Conservation (phyloP, 2,329 filamentous ascomycete species). For the Aureobasidium sp. region DNA sequence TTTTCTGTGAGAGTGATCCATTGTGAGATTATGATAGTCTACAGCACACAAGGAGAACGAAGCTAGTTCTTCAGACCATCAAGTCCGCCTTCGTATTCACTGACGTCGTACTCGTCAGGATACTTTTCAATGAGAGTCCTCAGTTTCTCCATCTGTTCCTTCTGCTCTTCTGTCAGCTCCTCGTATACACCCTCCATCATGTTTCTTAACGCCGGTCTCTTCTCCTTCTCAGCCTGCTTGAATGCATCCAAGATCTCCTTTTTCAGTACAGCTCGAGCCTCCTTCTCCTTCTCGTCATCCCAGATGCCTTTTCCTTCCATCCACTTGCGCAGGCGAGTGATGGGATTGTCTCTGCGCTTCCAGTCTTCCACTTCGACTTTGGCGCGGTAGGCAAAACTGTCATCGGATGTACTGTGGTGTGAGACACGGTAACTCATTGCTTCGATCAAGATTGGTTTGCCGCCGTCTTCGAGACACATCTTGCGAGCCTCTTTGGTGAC, state of each 20-base stretch:
- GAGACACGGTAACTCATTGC: conserved; percentile 98
- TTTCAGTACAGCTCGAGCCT: conserved; percentile 54
- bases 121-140: conserved; percentile 73
- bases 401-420: conserved; percentile 93
- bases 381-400: conserved; percentile 92
- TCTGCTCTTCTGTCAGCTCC: conserved; percentile 69
- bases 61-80: conserved; percentile 44
- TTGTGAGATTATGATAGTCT: too few species aligned
- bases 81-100: conserved; percentile 64
- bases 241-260: conserved; percentile 80
- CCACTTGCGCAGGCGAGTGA: conserved; percentile 80
- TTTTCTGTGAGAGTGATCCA: too few species aligned
- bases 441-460: conserved; percentile 77
- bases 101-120: conserved; percentile 83
- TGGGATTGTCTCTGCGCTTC: conserved; percentile 83
- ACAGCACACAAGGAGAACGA: too few species aligned
- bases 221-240: conserved; percentile 69
- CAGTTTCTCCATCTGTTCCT: conserved; percentile 66
- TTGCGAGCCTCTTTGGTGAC: conserved; percentile 68
- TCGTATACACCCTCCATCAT: conserved; percentile 91
- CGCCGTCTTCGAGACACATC: conserved; percentile 71
- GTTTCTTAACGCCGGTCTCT: conserved; percentile 61
- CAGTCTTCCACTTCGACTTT: conserved; percentile 90
- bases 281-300: conserved; percentile 75
- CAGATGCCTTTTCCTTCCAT: conserved; percentile 76